These are phyloP conservation scores for Fragaria iinumae DNA, from an alignment of 306 rosid species.

Conservation along the genomic window DNA sequence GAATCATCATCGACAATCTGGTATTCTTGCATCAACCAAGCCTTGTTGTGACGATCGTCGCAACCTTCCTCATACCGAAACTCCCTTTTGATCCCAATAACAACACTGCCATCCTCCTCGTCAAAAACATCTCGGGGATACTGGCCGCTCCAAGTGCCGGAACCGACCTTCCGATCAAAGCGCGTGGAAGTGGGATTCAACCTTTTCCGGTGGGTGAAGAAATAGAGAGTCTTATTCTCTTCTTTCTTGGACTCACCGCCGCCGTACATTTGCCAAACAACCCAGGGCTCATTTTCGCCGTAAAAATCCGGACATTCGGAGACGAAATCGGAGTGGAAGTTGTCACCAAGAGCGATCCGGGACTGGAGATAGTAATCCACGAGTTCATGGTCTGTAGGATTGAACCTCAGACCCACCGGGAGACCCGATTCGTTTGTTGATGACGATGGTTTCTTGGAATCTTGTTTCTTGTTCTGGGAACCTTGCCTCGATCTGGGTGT, in stretches of 20 bases:
- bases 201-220: background rate
- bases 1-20: background rate
- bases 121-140: background rate
- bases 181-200: background rate
- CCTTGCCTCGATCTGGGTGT: too few relatives aligned
- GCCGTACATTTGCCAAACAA: background rate
- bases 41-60: background rate
- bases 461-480: too few relatives aligned
- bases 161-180: background rate
- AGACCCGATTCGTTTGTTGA: background rate
- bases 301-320: background rate
- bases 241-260: background rate
- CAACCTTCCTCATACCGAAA: background rate
- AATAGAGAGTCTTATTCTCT: background rate
- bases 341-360: background rate
- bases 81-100: background rate
- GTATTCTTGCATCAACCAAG: background rate
- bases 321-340: background rate
- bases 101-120: background rate
- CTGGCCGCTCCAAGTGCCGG: background rate
- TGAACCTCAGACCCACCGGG: background rate
- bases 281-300: background rate
- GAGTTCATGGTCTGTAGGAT: background rate
- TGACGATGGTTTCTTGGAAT: background rate
- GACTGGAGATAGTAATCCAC: background rate